Evolutionary conservation across 495 filamentous ascomycete genomes (phyloP), one percentile per base, ranked within the genome.

Genomic region (Staphylotrichum tortipilum): DNA sequence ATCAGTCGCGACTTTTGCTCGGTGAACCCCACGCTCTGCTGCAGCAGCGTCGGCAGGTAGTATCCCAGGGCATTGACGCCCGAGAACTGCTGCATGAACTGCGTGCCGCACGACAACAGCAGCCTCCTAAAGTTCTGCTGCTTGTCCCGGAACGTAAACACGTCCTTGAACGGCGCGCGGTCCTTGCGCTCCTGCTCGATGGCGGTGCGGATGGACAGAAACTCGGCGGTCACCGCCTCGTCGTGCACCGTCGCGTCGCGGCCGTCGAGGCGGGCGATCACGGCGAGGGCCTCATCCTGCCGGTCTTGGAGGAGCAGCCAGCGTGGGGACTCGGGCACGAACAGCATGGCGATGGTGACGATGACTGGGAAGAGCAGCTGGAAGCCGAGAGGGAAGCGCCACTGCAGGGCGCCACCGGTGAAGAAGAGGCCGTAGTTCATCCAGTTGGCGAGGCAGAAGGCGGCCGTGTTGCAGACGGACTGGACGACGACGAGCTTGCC

Each of bases 1-100:
- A 44, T 22, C 15, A 44, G 28, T 4, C 42, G 26, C 28, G 42
- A 44, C 42, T 29, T 44, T 17, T 44, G 42, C 42, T 44, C 42
- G 11, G 31, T 29, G 15, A 44, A 44, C 15, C 42, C 42, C 1
- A 44, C 42, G 17, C 42, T 44, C 42, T 44, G 42, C 28, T 44
- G 42, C 26, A 44, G 11, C 1, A 44, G 42, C 5, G 42, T 44
- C 0, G 42, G 42, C 15, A 44, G 17, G 9, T 44, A 44, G 28
- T 44, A 44, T 2, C 42, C 42, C 17, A 44, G 28, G 17, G 42
- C 42, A 8, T 44, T 44, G 7, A 44, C 42, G 11, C 42, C 42
- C 26, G 42, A 44, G 18, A 44, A 44, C 28, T 44, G 42, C 42
- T 44, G 42, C 42, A 44, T 44, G 6, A 44, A 44, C 42, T 44